These are phyloP conservation scores for Polytrichum commune DNA, from an alignment of 225 moss, liverwort and hornwort genomes.

Conservation along the genomic window DNA sequence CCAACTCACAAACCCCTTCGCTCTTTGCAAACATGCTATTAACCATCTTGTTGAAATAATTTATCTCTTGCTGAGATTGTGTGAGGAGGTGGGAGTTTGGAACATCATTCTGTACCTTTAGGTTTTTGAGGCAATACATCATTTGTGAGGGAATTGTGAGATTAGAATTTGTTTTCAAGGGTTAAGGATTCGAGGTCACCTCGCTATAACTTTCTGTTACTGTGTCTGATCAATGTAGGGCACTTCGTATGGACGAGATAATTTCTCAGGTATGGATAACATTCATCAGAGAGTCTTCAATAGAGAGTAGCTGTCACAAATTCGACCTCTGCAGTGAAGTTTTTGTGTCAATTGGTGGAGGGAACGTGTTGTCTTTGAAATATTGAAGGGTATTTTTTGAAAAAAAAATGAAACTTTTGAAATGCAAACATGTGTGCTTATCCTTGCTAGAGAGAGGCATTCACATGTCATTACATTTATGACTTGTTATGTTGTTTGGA, in stretches of 20 bases:
- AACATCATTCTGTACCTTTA: neutral
- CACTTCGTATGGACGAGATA: slow-evolving; percentile 1
- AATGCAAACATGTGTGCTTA: neutral
- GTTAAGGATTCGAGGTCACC: no score
- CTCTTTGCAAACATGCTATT: no score
- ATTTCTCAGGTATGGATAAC: slow-evolving; percentile 4
- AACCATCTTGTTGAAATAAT: no score
- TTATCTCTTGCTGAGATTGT: no score
- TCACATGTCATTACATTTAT: neutral
- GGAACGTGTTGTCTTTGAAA: no score
- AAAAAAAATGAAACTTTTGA: neutral
- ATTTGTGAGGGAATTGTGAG: neutral
- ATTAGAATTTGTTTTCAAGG: neutral
- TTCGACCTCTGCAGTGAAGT: no score
- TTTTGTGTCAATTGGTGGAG: no score
- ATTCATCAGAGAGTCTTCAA: neutral
- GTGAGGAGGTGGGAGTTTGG: neutral
- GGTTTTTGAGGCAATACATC: neutral
- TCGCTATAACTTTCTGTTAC: neutral
- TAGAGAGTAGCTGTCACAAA: neutral
- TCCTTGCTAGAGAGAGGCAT: neutral
- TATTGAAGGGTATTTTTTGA: no score
- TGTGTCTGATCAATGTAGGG: slow-evolving; percentile 7
- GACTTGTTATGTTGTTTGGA: neutral
- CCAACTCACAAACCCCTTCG: no score